These are phyloP conservation scores for Acacia acuminata DNA, from an alignment of 306 rosid species.

Conservation along the genomic window DNA sequence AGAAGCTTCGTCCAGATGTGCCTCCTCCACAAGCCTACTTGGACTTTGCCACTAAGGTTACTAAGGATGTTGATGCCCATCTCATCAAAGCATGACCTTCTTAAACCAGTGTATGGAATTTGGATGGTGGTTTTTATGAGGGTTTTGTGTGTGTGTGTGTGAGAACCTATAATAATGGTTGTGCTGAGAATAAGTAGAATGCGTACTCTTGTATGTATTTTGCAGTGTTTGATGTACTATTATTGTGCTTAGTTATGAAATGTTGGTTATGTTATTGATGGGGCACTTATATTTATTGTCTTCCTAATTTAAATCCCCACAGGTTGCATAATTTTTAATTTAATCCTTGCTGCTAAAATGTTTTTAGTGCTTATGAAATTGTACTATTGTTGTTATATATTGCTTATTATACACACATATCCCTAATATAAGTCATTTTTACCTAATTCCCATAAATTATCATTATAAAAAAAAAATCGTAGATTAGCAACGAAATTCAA, in stretches of 20 bases:
- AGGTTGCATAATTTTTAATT: too few relatives aligned
- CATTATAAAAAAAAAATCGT: too few relatives aligned
- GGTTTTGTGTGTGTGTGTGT: background rate
- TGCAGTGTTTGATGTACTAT: background rate
- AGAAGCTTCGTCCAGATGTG: conserved; percentile 13
- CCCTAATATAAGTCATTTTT: too few relatives aligned
- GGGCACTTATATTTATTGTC: background rate
- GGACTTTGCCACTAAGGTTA: background rate
- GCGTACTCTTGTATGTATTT: background rate
- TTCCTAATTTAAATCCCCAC: too few relatives aligned
- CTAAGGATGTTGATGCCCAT: conserved; percentile 35
- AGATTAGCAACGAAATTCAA: too few relatives aligned
- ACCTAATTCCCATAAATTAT: too few relatives aligned
- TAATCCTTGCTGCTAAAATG: too few relatives aligned
- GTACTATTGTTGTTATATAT: too few relatives aligned
- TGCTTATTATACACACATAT: too few relatives aligned
- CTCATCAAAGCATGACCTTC: background rate
- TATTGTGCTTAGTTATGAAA: background rate
- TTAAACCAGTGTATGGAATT: background rate
- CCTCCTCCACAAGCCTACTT: conserved; percentile 21
- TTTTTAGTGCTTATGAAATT: too few relatives aligned
- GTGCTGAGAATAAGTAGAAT: background rate
- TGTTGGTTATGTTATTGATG: background rate
- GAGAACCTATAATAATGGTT: background rate
- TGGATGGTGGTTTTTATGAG: background rate